Evolutionary conservation across 2,329 filamentous ascomycete species (phyloP), one percentile per base, ranked within the genome.

Genomic region (Thielaviopsis euricoi): DNA sequence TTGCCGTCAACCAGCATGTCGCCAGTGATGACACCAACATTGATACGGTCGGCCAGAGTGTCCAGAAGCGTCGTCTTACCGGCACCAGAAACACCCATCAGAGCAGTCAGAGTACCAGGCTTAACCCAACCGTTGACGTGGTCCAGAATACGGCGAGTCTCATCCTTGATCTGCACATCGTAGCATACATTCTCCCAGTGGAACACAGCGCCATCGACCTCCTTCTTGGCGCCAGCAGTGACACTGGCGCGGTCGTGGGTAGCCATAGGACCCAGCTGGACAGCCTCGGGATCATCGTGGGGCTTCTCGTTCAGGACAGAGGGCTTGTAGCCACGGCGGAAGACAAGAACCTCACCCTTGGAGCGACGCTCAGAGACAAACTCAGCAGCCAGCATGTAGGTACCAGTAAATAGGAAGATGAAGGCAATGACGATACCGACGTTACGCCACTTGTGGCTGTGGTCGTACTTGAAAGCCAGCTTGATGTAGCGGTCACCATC

Each of bases 91-190:
- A 82, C 80, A 48, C 83, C 80, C 80, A 83, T 83, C 6, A 94
- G 74, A 1, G 88, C 89, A 2, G 89, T 95, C 37, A 94, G 71
- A 1, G 87, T 94, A 29, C 89, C 89, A 0, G 89, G 89, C 68
- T 90, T 90, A 58, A 95, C 87, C 86, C 87, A 95, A 6, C 89
- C 89, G 63, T 87, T 81, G 1, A 95, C 86, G 58, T 89, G 74
- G 63, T 95, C 83, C 56, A 95, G 71, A 61, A 95, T 67, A 19
- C 85, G 78, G n/a, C 87, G 79, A 0, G 76, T 71, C 62, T 87
- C 79, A 1, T 76, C 76, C 70, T 93, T 93, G 70, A 95, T 89
- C 69, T 87, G 85, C 68, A 83, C 74, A 60, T 83, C 77, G 65
- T 80, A 95, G 71, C 85, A 89, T 1, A 95, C 84, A 64, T 91